Conservation (phyloP, 2,329 filamentous ascomycete genomes). For the Penicillium sp. region DNA sequence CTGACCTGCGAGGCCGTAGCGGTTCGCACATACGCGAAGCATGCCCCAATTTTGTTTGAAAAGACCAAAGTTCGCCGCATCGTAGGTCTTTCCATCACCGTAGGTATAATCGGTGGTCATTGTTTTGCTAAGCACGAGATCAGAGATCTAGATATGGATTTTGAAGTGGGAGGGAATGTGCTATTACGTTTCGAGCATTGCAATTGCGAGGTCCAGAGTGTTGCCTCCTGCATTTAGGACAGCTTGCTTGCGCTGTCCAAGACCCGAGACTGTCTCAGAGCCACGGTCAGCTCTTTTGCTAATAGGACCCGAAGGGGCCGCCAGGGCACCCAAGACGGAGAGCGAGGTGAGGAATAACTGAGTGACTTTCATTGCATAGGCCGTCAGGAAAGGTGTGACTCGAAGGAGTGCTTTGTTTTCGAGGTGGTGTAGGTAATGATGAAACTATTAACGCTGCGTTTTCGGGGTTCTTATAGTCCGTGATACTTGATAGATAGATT, state of each 20-base stretch:
- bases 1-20: conserved; percentile 26
- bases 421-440: neutral
- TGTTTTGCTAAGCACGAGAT: neutral
- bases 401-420: neutral
- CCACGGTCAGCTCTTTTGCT: conserved; percentile 13
- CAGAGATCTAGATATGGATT: neutral
- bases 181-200: conserved; percentile 37
- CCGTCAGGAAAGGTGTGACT: no score
- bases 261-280: conserved; percentile 25
- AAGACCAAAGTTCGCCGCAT: conserved; percentile 24
- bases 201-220: conserved; percentile 37
- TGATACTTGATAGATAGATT: no score
- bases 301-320: neutral
- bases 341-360: neutral
- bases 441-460: neutral
- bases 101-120: conserved; percentile 32
- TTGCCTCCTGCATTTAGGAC: conserved; percentile 33
- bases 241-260: conserved; percentile 31
- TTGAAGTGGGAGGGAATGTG: no score
- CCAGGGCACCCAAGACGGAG: conserved; percentile 3
- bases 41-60: conserved; percentile 19
- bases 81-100: conserved; percentile 28
- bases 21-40: conserved; percentile 10
- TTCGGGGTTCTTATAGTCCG: neutral
- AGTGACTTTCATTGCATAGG: neutral